Percentiles rank a stretch among this genome's conserved stretches.
phyloP scores from a whole-genome alignment of 495 filamentous ascomycete genomes.

The Aspergillus sparsus region DNA sequence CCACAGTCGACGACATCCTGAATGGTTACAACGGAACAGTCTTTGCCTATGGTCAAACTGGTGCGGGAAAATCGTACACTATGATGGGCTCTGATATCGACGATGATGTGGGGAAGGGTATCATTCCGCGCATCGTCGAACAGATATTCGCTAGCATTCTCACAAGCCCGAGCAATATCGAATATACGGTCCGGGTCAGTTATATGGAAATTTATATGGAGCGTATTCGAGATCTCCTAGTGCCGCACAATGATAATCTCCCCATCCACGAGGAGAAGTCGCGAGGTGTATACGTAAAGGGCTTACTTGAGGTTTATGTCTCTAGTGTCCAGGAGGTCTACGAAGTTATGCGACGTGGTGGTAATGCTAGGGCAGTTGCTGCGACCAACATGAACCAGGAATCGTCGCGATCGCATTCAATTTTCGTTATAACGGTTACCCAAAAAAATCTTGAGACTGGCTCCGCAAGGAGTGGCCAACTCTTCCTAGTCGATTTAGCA shows the following conservation, averaged over 20 bases:
- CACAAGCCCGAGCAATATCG: conserved; percentile 86
- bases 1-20: conserved; percentile 95
- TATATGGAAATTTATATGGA: conserved; percentile 99
- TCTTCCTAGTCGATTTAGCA: conserved; percentile 96
- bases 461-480: conserved; percentile 91
- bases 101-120: conserved; percentile 82
- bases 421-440: conserved; percentile 94
- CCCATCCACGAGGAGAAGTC: conserved; percentile 97
- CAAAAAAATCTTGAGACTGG: conserved; percentile 99
- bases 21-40: conserved; percentile 99
- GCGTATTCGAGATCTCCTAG: conserved; percentile 88
- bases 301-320: conserved; percentile 91
- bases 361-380: conserved; percentile 83
- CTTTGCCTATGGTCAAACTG: conserved; percentile 98
- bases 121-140: conserved; percentile 95
- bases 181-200: conserved; percentile 95
- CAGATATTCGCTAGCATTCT: conserved; percentile 97
- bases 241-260: conserved; percentile 91
- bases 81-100: conserved; percentile 99
- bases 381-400: conserved; percentile 99
- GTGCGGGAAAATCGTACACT: conserved; percentile 96
- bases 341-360: conserved; percentile 94
- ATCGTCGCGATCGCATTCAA: conserved; percentile 96
- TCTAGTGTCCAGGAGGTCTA: conserved; percentile 95
- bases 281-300: conserved; percentile 95